These are phyloP conservation scores for Phytophthora kernoviae DNA, from an alignment of 352 stramenopile genomes.

Conservation along the genomic window DNA sequence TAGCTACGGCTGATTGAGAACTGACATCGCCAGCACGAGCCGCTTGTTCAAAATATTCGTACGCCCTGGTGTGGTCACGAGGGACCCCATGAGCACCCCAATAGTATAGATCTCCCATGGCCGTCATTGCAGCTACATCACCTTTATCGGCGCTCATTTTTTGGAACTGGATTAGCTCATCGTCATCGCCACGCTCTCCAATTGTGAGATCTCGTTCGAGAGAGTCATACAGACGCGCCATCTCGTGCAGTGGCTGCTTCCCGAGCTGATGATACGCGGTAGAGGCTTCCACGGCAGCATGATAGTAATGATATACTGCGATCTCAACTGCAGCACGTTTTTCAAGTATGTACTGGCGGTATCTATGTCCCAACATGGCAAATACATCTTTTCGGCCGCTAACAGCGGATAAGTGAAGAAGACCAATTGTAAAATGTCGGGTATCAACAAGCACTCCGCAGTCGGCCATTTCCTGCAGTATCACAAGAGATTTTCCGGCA, in stretches of 20 bases:
- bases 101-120: constrained; percentile 91
- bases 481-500: constrained; percentile 34
- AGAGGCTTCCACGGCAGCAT: constrained; percentile 52
- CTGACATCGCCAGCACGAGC: constrained; percentile 59
- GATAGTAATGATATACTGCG: constrained; percentile 63
- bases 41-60: constrained; percentile 76
- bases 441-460: neutral
- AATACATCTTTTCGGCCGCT: constrained; percentile 49
- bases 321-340: constrained; percentile 29
- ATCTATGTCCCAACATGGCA: constrained; percentile 58
- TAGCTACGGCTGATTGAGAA: constrained; percentile 71
- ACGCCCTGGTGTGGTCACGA: constrained; percentile 73
- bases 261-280: constrained; percentile 66
- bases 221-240: constrained; percentile 75
- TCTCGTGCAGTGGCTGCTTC: constrained; percentile 79
- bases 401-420: constrained; percentile 60
- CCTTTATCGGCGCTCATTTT: constrained; percentile 77
- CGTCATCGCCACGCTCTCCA: constrained; percentile 68
- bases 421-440: constrained; percentile 33
- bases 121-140: constrained; percentile 76
- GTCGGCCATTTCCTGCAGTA: constrained; percentile 17
- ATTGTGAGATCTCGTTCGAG: constrained; percentile 48
- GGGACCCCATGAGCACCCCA: constrained; percentile 80
- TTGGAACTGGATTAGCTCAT: constrained; percentile 89
- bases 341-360: constrained; percentile 12